Percentiles rank a stretch among this genome's conserved stretches.
phyloP scores from a whole-genome alignment of 2,329 filamentous ascomycete species.

The Pleurostoma richardsiae region DNA sequence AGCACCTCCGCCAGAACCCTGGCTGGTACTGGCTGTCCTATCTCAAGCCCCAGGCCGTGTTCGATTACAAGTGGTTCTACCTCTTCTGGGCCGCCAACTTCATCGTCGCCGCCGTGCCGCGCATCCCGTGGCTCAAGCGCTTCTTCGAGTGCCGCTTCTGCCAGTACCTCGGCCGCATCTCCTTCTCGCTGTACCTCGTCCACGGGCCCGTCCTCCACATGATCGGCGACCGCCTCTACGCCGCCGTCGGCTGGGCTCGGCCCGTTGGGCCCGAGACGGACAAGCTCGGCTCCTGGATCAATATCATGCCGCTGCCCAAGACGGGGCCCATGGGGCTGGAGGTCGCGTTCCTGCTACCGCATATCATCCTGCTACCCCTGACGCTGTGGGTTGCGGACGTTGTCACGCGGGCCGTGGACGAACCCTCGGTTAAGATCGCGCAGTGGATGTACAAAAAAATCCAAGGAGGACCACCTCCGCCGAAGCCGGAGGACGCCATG shows the following conservation, averaged over 20 bases:
- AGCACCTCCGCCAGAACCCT: conserved; percentile 44
- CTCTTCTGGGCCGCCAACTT: conserved; percentile 56
- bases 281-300: conserved; percentile 51
- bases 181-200: conserved; percentile 58
- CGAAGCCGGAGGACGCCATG: no score
- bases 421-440: conserved; percentile 53
- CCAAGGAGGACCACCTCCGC: no score
- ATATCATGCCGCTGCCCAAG: conserved; percentile 48
- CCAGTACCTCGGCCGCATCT: conserved; percentile 59
- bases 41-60: conserved; percentile 61
- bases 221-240: conserved; percentile 59
- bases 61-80: conserved; percentile 64
- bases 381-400: conserved; percentile 56
- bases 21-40: conserved; percentile 58
- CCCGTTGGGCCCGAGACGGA: conserved; percentile 35
- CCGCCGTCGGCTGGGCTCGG: conserved; percentile 51
- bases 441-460: conserved; percentile 48
- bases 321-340: conserved; percentile 57
- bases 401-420: conserved; percentile 50
- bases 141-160: conserved; percentile 56
- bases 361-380: conserved; percentile 54
- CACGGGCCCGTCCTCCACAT: conserved; percentile 58
- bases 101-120: conserved; percentile 49
- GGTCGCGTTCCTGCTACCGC: conserved; percentile 51
- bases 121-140: conserved; percentile 50